Evolutionary conservation across 495 filamentous ascomycete genomes (phyloP).

Genomic region (Aspergillus panamensis): DNA sequence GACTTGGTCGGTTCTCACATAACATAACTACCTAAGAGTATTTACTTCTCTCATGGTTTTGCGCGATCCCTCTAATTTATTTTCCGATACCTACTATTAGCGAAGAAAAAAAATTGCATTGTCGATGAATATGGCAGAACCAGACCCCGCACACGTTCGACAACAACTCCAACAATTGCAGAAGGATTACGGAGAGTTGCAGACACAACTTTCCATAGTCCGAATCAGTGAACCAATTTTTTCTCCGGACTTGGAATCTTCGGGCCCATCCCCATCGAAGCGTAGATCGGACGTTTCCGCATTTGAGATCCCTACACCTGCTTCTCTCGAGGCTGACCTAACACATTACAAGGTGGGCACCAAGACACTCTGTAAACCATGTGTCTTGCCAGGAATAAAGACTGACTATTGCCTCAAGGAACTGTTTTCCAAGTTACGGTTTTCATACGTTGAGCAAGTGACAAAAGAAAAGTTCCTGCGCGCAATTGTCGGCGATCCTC

Average conservation of each 20-base stretch:
- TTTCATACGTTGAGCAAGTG: slow-evolving; percentile 78
- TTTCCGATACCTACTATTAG: background rate
- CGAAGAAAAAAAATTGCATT: background rate
- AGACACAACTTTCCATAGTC: slow-evolving; percentile 61
- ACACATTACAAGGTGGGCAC: slow-evolving; percentile 68
- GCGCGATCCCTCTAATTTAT: background rate
- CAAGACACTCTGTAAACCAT: background rate
- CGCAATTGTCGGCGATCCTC: slow-evolving; percentile 88
- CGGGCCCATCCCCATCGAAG: slow-evolving; percentile 35
- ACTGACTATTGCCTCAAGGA: slow-evolving; percentile 48
- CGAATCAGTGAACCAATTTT: slow-evolving; percentile 72
- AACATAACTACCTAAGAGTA: background rate
- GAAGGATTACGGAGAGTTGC: slow-evolving; percentile 47
- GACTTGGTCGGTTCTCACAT: background rate
- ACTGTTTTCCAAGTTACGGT: slow-evolving; percentile 92
- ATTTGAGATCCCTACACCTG: slow-evolving; percentile 66
- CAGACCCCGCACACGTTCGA: slow-evolving; percentile 31
- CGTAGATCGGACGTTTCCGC: slow-evolving; percentile 71
- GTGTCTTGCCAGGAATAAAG: background rate
- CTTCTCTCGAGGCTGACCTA: slow-evolving; percentile 78
- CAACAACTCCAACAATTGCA: slow-evolving; percentile 40
- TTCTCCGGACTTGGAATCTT: slow-evolving; percentile 36
- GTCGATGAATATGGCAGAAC: slow-evolving; percentile 24
- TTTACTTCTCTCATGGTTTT: background rate
- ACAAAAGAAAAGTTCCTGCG: slow-evolving; percentile 94